Percentiles rank a stretch among this genome's conserved stretches.
phyloP scores from a whole-genome alignment of 768 basidiomycete species.

The Psilocybe cyanescens region DNA sequence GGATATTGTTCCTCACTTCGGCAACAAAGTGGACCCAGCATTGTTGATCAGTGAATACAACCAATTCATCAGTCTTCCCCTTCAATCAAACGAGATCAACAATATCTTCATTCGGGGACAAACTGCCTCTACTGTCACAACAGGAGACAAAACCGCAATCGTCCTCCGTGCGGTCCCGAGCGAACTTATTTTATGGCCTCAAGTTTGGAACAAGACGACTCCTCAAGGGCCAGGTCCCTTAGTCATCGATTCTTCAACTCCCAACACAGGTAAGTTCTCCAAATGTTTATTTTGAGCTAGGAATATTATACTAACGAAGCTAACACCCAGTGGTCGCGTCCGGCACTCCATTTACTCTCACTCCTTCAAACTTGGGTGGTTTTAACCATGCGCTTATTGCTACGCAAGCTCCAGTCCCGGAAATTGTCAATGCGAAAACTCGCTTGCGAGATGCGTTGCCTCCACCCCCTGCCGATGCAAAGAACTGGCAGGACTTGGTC shows the following conservation, averaged over 20 bases:
- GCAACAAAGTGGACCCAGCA: not conserved
- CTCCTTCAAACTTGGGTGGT: not conserved
- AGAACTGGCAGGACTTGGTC: slow-evolving; percentile 1
- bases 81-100: slow-evolving; percentile 1
- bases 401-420: not conserved
- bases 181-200: slow-evolving; percentile 1
- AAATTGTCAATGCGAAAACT: not conserved
- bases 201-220: not conserved
- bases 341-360: not conserved
- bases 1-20: slow-evolving; percentile 1
- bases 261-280: not conserved
- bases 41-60: not conserved
- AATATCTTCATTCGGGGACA: not conserved
- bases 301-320: no score
- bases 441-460: slow-evolving; percentile 1
- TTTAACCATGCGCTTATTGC: not conserved
- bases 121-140: not conserved
- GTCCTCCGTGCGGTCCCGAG: not conserved
- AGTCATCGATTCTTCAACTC: not conserved
- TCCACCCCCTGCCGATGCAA: not conserved
- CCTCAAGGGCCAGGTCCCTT: not conserved
- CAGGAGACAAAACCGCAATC: not conserved
- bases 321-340: not conserved
- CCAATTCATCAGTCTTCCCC: not conserved
- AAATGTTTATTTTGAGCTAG: not conserved